phyloP scores from a whole-genome alignment of 441 rosid genomes.

The Pelargonium australe region DNA sequence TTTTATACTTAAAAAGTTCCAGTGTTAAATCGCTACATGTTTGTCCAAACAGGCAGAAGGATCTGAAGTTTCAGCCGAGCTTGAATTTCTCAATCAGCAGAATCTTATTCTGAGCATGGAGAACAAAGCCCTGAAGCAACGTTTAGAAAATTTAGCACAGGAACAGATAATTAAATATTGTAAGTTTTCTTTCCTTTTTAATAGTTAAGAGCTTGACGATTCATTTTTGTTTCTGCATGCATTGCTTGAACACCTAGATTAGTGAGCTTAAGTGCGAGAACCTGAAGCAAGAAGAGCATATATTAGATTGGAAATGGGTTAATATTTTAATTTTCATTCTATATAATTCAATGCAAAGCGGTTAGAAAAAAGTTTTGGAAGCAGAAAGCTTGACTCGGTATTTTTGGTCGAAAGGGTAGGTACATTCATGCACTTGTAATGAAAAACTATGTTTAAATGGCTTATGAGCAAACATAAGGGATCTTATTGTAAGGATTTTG shows the following conservation, averaged over 20 bases:
- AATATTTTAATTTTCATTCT: not conserved
- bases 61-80: constrained; percentile 84
- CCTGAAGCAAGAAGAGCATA: not conserved
- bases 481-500: not conserved
- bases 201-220: constrained; percentile 13
- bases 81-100: constrained; percentile 90
- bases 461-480: not conserved
- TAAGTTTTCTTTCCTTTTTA: constrained; percentile 34
- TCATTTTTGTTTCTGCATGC: constrained; percentile 6
- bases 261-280: not conserved
- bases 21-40: constrained; percentile 3
- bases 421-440: not conserved
- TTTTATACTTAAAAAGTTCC: not conserved
- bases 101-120: constrained; percentile 91
- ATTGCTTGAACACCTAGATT: not conserved
- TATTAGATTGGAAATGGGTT: not conserved
- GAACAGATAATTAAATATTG: constrained; percentile 82
- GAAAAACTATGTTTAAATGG: not conserved
- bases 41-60: constrained; percentile 67
- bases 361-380: not conserved
- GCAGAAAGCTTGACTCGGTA: not conserved
- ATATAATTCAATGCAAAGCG: not conserved
- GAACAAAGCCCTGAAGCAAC: constrained; percentile 93
- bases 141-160: constrained; percentile 76
- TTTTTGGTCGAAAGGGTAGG: not conserved